phyloP scores from a whole-genome alignment of 2,329 filamentous ascomycete genomes.

The Dothistroma septosporum region DNA sequence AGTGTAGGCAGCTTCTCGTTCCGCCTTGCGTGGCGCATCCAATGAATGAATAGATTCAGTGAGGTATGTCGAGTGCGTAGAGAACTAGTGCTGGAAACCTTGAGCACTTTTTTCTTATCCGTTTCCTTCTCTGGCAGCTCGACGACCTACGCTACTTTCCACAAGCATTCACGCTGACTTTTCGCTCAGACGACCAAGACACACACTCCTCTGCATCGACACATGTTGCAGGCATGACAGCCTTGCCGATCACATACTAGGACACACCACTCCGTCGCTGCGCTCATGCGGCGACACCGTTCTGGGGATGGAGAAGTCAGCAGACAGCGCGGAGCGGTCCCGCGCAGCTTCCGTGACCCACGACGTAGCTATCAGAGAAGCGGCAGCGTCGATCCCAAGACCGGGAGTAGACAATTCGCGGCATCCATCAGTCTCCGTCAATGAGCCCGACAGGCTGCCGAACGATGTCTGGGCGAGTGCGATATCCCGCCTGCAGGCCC shows the following conservation, averaged over 20 bases:
- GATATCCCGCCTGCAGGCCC: conserved; percentile 45
- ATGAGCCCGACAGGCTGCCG: conserved; percentile 16
- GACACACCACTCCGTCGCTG: neutral
- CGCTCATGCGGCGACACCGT: conserved; percentile 5
- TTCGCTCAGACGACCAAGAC: neutral
- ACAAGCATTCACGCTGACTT: neutral
- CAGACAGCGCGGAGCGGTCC: conserved; percentile 16
- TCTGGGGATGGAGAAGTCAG: conserved; percentile 21
- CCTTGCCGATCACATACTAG: neutral
- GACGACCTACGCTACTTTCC: neutral
- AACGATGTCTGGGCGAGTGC: conserved; percentile 37
- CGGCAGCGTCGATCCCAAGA: conserved; percentile 12
- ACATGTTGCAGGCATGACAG: neutral
- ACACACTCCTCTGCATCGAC: neutral
- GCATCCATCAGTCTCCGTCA: conserved; percentile 7
- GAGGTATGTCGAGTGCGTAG: conserved; percentile 8
- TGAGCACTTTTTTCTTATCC: neutral
- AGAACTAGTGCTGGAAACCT: conserved; percentile 5
- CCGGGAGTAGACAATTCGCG: conserved; percentile 16
- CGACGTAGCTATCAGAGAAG: conserved; percentile 26
- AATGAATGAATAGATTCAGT: conserved; percentile 9
- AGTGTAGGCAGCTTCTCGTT: conserved; percentile 8
- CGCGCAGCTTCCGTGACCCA: conserved; percentile 19
- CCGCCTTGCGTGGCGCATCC: conserved; percentile 9
- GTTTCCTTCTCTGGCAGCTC: neutral